Conservation (phyloP, 2,329 filamentous ascomycete genomes). For the Colletotrichum sp. region DNA sequence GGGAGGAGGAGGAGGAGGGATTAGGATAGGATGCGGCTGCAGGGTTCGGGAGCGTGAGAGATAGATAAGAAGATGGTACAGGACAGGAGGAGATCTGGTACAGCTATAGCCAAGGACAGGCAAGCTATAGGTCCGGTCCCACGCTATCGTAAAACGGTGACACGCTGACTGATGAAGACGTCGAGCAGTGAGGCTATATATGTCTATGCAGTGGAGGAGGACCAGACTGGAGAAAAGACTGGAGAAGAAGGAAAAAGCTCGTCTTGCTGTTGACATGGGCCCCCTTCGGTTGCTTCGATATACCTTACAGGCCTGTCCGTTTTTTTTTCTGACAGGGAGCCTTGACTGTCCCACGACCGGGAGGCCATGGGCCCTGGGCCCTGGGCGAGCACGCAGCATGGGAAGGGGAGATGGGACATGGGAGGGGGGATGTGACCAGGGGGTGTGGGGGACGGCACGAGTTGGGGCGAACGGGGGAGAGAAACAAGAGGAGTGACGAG, state of each 20-base stretch:
- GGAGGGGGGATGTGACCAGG: slow-evolving; percentile 23
- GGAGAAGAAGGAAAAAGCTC: slow-evolving; percentile 17
- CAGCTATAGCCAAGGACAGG: slow-evolving; percentile 23
- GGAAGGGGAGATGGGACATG: slow-evolving; percentile 30
- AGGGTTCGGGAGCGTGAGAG: slow-evolving; percentile 13
- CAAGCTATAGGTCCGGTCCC: slow-evolving; percentile 19
- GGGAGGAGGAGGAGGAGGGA: slow-evolving; percentile 19
- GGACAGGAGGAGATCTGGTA: slow-evolving; percentile 20
- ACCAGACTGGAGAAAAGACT: slow-evolving; percentile 9
- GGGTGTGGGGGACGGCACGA: slow-evolving; percentile 12
- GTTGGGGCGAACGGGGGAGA: slow-evolving; percentile 16
- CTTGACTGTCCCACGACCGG: slow-evolving; percentile 14
- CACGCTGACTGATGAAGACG: slow-evolving; percentile 10
- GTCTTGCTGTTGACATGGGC: slow-evolving; percentile 13
- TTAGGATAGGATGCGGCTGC: slow-evolving; percentile 2
- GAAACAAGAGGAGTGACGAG: slow-evolving; percentile 4
- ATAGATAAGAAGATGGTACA: slow-evolving; percentile 16
- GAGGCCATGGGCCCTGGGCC: slow-evolving; percentile 13
- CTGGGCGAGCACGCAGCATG: slow-evolving; percentile 27
- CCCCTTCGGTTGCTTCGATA: slow-evolving; percentile 11
- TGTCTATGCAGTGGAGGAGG: slow-evolving; percentile 20
- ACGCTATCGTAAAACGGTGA: slow-evolving; percentile 17
- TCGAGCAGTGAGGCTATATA: slow-evolving; percentile 26
- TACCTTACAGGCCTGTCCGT: slow-evolving; percentile 12
- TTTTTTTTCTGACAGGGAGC: slow-evolving; percentile 22